These are phyloP conservation scores for Vitis labrusca DNA, from an alignment of 164 flowering plant genomes.

Conservation along the genomic window DNA sequence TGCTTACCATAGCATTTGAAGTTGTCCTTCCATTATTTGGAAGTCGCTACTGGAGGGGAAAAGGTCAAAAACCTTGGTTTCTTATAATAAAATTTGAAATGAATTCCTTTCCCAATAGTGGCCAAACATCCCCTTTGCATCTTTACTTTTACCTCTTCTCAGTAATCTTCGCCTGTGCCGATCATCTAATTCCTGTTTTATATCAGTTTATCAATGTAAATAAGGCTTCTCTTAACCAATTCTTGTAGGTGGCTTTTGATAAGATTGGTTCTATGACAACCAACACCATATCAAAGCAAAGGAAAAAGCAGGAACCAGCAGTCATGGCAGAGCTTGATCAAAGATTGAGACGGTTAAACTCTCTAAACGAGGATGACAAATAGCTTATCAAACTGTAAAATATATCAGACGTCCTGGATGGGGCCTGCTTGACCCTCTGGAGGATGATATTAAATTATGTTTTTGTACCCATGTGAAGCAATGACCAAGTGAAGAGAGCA, in stretches of 20 bases:
- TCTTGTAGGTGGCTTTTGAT: slow-evolving; percentile 89
- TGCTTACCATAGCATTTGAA: neutral
- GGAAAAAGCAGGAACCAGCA: slow-evolving; percentile 96
- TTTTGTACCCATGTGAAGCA: slow-evolving; percentile 1
- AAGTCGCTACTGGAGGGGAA: too few species aligned
- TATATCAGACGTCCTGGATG: neutral
- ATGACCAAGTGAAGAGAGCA: slow-evolving; percentile 5
- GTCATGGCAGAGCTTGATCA: slow-evolving; percentile 96
- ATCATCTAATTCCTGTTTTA: too few species aligned
- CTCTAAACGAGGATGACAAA: slow-evolving; percentile 39
- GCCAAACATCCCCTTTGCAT: too few species aligned
- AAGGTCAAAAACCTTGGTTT: too few species aligned
- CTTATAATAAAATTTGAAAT: too few species aligned
- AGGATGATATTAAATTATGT: slow-evolving; percentile 1
- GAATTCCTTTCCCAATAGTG: too few species aligned
- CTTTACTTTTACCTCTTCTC: too few species aligned
- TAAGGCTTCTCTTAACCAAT: neutral
- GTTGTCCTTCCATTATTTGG: too few species aligned
- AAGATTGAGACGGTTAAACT: slow-evolving; percentile 71
- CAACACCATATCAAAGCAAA: slow-evolving; percentile 81
- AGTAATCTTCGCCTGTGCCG: too few species aligned
- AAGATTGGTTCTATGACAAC: slow-evolving; percentile 86
- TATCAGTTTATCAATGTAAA: too few species aligned
- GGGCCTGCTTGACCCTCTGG: slow-evolving; percentile 10
- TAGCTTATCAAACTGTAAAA: slow-evolving; percentile 11